phyloP scores from a whole-genome alignment of 768 basidiomycete genomes.

The Gyrodon lividus region DNA sequence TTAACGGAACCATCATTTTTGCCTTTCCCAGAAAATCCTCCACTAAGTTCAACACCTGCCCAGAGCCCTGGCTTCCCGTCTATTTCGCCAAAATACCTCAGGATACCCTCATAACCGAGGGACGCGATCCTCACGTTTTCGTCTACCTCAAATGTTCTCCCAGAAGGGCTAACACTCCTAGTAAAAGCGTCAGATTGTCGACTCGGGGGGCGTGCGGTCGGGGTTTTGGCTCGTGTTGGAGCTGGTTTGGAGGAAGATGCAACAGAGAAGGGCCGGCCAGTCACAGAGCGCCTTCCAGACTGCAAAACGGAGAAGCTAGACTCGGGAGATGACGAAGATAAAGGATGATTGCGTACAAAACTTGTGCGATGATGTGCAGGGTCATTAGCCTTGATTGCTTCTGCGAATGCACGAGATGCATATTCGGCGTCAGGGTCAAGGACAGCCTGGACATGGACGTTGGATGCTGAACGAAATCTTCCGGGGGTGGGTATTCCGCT shows the following conservation, averaged over 20 bases:
- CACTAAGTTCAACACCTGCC: constrained; percentile 90
- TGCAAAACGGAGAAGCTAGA: constrained; percentile 39
- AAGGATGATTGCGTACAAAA: constrained; percentile 37
- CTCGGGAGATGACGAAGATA: constrained; percentile 48
- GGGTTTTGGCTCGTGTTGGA: constrained; percentile 50
- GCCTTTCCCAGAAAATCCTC: constrained; percentile 85
- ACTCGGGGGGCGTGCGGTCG: constrained; percentile 57
- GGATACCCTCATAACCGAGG: constrained; percentile 80
- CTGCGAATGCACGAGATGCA: constrained; percentile 70
- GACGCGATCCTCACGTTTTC: constrained; percentile 86
- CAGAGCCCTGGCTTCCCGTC: constrained; percentile 87
- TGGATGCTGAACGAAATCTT: constrained; percentile 66
- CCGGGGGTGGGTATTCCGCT: constrained; percentile 69
- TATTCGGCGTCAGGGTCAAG: constrained; percentile 49
- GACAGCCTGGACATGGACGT: constrained; percentile 36
- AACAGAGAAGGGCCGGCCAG: constrained; percentile 61
- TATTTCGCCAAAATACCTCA: constrained; percentile 82
- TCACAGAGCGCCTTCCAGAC: constrained; percentile 43
- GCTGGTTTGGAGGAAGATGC: constrained; percentile 53
- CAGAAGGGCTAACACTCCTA: constrained; percentile 46
- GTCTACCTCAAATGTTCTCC: constrained; percentile 61
- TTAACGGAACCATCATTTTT: constrained; percentile 92
- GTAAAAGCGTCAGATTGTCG: constrained; percentile 61
- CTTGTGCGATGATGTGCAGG: constrained; percentile 65
- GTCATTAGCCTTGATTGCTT: constrained; percentile 79